These are phyloP conservation scores for Verticillium isaacii DNA, from an alignment of 2,329 filamentous ascomycete genomes.

Conservation along the genomic window DNA sequence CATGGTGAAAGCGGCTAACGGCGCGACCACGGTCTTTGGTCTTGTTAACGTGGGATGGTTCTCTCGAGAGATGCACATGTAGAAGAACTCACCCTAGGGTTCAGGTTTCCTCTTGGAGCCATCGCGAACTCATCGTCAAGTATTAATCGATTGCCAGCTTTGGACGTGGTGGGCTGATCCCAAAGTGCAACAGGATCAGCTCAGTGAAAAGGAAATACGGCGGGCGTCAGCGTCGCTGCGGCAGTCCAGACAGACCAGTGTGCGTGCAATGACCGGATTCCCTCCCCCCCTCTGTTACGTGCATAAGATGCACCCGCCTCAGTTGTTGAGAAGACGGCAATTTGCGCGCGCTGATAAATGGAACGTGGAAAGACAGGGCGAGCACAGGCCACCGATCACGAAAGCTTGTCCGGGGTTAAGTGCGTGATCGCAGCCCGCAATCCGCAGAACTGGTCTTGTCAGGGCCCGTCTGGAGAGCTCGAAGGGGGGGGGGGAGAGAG, in stretches of 20 bases:
- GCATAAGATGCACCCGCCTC: neutral
- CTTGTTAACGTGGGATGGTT: neutral
- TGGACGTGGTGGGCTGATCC: neutral
- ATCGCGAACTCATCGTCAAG: neutral
- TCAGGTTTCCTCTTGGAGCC: constrained; percentile 11
- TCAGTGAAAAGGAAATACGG: neutral
- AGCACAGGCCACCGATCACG: neutral
- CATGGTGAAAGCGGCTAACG: constrained; percentile 50
- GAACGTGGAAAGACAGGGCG: neutral
- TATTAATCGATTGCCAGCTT: neutral
- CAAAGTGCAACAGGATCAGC: neutral
- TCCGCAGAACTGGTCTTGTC: neutral
- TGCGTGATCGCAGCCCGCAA: neutral
- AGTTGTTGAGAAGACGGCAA: neutral
- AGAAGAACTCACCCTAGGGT: constrained; percentile 7
- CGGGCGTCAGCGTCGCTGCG: neutral
- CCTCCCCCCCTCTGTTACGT: neutral
- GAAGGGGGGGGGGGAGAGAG: neutral
- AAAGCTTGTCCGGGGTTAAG: neutral
- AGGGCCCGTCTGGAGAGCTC: neutral
- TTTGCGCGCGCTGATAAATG: neutral
- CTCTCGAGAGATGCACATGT: neutral
- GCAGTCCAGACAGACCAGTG: neutral
- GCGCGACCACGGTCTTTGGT: constrained; percentile 39
- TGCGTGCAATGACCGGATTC: too few species aligned